A percentile compares a stretch with the other conserved stretches of the same genome.
phyloP scores from a whole-genome alignment of 2,329 filamentous ascomycete species.

The Arthrobotrys conoides region DNA sequence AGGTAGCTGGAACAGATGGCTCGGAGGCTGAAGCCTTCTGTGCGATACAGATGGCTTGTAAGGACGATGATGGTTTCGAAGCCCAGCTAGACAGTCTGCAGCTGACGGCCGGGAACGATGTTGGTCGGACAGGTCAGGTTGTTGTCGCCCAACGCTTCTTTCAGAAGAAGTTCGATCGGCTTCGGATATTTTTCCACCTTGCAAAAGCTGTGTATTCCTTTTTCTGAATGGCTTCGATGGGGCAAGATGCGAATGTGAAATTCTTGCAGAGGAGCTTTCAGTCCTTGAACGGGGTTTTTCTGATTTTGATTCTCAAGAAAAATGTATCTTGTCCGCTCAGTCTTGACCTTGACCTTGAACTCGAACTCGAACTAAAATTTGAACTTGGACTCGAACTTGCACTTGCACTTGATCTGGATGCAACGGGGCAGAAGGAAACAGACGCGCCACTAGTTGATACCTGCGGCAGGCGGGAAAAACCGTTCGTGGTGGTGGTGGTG shows the following conservation, averaged over 20 bases:
- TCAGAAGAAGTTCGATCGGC: slow-evolving; percentile 37
- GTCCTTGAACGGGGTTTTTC: background rate
- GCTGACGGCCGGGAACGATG: slow-evolving; percentile 27
- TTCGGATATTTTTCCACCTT: slow-evolving; percentile 39
- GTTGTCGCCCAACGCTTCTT: slow-evolving; percentile 55
- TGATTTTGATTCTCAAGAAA: background rate
- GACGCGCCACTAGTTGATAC: slow-evolving; percentile 56
- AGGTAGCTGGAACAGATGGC: slow-evolving; percentile 12
- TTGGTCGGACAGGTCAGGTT: slow-evolving; percentile 47
- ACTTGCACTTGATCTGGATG: background rate
- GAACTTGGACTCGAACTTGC: no score
- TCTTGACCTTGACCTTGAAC: no score
- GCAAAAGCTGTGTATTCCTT: slow-evolving; percentile 6
- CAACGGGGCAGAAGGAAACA: slow-evolving; percentile 27
- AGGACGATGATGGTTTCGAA: slow-evolving; percentile 20
- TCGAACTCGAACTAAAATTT: no score
- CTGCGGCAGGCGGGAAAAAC: slow-evolving; percentile 41
- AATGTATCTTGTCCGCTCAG: no score
- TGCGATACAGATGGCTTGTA: slow-evolving; percentile 6
- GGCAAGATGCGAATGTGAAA: slow-evolving; percentile 27
- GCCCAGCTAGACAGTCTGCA: slow-evolving; percentile 22
- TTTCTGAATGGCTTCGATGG: slow-evolving; percentile 42
- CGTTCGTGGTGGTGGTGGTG: slow-evolving; percentile 25
- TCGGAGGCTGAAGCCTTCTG: slow-evolving; percentile 14
- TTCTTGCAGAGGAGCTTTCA: slow-evolving; percentile 24